Evolutionary conservation across 805 yeast genomes (phyloP).

Genomic region (Clavispora fructus): DNA sequence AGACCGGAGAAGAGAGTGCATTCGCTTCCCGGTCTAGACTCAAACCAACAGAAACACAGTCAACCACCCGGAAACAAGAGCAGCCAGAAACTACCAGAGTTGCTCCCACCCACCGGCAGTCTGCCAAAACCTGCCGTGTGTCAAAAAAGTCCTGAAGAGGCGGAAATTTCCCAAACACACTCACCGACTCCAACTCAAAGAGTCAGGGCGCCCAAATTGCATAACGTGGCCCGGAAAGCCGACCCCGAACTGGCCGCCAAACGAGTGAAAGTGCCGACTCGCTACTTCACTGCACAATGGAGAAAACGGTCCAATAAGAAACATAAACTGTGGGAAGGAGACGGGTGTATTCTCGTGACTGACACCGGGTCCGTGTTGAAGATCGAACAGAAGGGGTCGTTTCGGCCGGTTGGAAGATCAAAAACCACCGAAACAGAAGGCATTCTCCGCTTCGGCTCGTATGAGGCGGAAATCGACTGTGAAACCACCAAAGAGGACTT

Average conservation of each 20-base stretch:
- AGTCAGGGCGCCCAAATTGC: neutral
- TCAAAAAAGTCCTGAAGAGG: no score
- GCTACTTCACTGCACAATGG: slow-evolving; percentile 45
- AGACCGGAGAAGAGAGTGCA: neutral
- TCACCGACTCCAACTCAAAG: neutral
- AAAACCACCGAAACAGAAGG: slow-evolving; percentile 11
- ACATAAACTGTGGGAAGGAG: slow-evolving; percentile 94
- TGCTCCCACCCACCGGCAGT: no score
- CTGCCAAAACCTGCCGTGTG: no score
- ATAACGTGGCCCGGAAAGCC: neutral
- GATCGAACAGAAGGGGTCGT: slow-evolving; percentile 22
- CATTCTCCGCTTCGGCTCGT: slow-evolving; percentile 47
- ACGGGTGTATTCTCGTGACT: slow-evolving; percentile 54
- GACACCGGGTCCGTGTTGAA: slow-evolving; percentile 23
- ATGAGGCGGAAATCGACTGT: slow-evolving; percentile 57
- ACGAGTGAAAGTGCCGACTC: neutral
- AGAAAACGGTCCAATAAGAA: slow-evolving; percentile 71
- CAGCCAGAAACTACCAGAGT: no score
- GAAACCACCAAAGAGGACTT: slow-evolving; percentile 8
- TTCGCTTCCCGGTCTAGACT: neutral
- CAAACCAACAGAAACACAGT: neutral
- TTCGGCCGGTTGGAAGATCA: slow-evolving; percentile 14
- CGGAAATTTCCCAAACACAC: neutral
- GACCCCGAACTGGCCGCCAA: neutral
- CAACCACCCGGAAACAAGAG: no score